Evolutionary conservation across 768 basidiomycete genomes (phyloP).

Genomic region (Plicaturopsis crispa): DNA sequence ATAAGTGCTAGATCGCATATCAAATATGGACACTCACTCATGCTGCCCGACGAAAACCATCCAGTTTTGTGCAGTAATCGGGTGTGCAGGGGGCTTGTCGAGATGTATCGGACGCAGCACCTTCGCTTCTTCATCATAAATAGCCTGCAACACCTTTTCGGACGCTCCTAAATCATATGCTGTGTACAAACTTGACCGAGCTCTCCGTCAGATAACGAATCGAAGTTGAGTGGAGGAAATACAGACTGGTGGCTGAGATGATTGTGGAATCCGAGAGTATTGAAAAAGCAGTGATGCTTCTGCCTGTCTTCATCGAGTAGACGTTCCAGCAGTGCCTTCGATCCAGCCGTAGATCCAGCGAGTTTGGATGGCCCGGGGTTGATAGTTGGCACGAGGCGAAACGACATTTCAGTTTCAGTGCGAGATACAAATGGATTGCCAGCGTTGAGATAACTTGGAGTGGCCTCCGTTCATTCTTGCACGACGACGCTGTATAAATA

Average conservation of each 20-base stretch:
- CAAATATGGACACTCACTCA: slow-evolving; percentile 23
- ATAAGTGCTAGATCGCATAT: neutral
- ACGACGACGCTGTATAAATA: no score
- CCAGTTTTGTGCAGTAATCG: slow-evolving; percentile 39
- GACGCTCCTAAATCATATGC: slow-evolving; percentile 51
- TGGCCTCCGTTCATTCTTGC: no score
- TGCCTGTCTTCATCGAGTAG: slow-evolving; percentile 42
- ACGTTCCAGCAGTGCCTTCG: slow-evolving; percentile 33
- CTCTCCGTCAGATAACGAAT: neutral
- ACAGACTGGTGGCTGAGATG: slow-evolving; percentile 54
- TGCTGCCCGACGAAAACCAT: slow-evolving; percentile 38
- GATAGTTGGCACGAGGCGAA: slow-evolving; percentile 13
- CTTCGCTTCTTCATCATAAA: slow-evolving; percentile 34
- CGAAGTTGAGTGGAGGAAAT: neutral
- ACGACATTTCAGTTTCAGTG: no score
- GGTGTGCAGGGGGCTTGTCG: no score
- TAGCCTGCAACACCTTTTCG: slow-evolving; percentile 35
- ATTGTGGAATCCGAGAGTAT: slow-evolving; percentile 40
- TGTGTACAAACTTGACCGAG: slow-evolving; percentile 36
- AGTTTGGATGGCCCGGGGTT: slow-evolving; percentile 35
- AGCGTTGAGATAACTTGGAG: no score
- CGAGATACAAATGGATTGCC: no score
- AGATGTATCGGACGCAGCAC: slow-evolving; percentile 31
- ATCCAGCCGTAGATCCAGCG: slow-evolving; percentile 35
- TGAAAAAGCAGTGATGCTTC: slow-evolving; percentile 43